Evolutionary conservation across 139 green algal genomes (phyloP), one percentile per base, ranked within the genome.

Genomic region (Asterochloris sp.): DNA sequence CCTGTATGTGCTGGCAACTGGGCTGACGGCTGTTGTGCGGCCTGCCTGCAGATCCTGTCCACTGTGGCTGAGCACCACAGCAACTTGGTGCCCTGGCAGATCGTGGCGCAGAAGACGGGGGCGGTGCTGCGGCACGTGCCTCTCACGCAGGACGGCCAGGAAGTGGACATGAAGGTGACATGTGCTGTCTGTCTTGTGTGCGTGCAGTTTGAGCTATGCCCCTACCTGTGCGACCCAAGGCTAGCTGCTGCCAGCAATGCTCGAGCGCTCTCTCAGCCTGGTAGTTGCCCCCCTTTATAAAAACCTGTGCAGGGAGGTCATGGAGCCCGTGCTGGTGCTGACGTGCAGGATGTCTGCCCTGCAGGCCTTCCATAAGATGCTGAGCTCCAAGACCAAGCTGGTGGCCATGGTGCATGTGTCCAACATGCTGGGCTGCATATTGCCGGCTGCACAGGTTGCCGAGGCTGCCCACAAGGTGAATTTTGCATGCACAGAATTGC

Each of bases 81-180:
- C 92, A 99, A 99, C 87, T 79, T 99, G 60, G 96, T 99, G 61
- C 97, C 97, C 12, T 99, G 97, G 97, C 97, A 99, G 91, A 73
- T 99, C 67, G 78, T 98, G 75, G 92, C 92, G 21, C 69, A 94
- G 82, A 87, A 87, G 15, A 98, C 91, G 26, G 96, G 97, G n/a
- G 91, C 91, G 14, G 85, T 93, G 63, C 82, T 99, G 62, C 90
- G 88, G 69, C 88, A 92, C 83, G 91, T 94, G 26, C 74, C 77
- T 9, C 87, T 96, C 15, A 94, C 91, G 11, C 38, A 83, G 38
- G 85, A 92, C 67, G 88, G 64, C 19, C 85, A 92, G 80, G 85
- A 94, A 78, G 62, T 96, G 13, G 92, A 96, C 80, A 92, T 95
- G 88, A 62, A 92, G 82, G 82, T 75, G 60, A 8, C 19, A 71